Conservation (phyloP, 768 basidiomycete genomes). For the Phaffia australis region DNA sequence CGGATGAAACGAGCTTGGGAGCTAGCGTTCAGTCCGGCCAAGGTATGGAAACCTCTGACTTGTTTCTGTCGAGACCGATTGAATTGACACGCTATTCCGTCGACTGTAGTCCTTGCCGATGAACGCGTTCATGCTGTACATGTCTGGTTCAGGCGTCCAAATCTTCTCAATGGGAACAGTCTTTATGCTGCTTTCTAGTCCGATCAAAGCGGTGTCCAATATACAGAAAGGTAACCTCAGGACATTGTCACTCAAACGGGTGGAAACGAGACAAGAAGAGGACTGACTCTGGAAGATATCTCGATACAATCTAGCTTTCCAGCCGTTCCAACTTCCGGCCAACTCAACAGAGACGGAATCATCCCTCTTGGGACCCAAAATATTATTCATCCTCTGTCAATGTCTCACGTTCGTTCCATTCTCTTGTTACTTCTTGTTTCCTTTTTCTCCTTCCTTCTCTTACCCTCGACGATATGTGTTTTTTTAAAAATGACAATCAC, state of each 20-base stretch:
- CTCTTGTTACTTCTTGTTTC: not conserved
- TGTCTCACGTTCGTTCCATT: conserved; percentile 34
- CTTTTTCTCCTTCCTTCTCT: not conserved
- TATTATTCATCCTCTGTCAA: conserved; percentile 30
- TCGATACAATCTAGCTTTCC: conserved; percentile 7
- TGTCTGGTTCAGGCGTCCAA: conserved; percentile 91
- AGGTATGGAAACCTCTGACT: conserved; percentile 35
- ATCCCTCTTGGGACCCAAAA: conserved; percentile 18
- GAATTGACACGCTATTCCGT: not conserved
- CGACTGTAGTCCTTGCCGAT: conserved; percentile 56
- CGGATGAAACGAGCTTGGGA: conserved; percentile 79
- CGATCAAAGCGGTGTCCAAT: conserved; percentile 68
- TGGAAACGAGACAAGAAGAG: too few relatives aligned
- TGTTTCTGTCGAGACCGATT: not conserved
- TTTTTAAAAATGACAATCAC: too few relatives aligned
- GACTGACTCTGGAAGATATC: too few relatives aligned
- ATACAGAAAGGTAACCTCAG: conserved; percentile 57
- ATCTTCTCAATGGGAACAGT: conserved; percentile 96
- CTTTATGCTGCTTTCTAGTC: conserved; percentile 76
- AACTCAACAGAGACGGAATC: conserved; percentile 13
- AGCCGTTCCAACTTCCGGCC: conserved; percentile 14
- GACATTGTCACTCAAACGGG: conserved; percentile 28
- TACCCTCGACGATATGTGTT: not conserved
- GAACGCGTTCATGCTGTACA: conserved; percentile 98
- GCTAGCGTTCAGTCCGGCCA: conserved; percentile 69